These are phyloP conservation scores for Barnettozyma pratensis DNA, from an alignment of 805 yeast genomes.

Conservation along the genomic window DNA sequence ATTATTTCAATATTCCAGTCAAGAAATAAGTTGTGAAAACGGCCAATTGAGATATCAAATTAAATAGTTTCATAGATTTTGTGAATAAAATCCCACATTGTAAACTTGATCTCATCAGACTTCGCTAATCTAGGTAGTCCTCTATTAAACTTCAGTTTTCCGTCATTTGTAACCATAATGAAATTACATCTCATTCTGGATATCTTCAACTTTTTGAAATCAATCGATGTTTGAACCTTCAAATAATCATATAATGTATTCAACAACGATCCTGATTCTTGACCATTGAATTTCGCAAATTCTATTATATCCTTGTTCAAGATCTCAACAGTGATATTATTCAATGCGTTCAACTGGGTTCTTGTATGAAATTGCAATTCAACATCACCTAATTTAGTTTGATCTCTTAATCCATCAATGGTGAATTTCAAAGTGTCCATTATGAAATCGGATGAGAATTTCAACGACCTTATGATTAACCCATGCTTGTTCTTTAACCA, in stretches of 20 bases:
- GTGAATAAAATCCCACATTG: conserved; percentile 23
- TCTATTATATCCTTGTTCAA: conserved; percentile 21
- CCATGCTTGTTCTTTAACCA: conserved; percentile 28
- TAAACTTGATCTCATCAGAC: conserved; percentile 19
- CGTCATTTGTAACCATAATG: conserved; percentile 17
- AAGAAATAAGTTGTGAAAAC: too few relatives aligned
- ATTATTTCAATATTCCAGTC: conserved; percentile 16
- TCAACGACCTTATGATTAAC: conserved; percentile 20
- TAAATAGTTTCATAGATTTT: conserved; percentile 5
- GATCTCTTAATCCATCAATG: conserved; percentile 12
- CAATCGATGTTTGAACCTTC: conserved; percentile 26
- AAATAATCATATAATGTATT: conserved; percentile 17
- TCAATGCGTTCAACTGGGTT: conserved; percentile 21
- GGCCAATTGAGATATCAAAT: not conserved
- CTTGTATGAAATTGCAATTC: conserved; percentile 22
- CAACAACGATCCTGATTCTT: conserved; percentile 9
- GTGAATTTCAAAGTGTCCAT: conserved; percentile 23
- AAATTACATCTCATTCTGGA: conserved; percentile 18
- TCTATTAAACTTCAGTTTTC: conserved; percentile 17
- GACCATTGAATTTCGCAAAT: conserved; percentile 10
- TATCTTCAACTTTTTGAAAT: conserved; percentile 19
- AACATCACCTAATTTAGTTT: conserved; percentile 23
- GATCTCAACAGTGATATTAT: conserved; percentile 24
- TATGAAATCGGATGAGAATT: conserved; percentile 22
- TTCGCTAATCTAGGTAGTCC: conserved; percentile 18